phyloP scores from a whole-genome alignment of 129 eudicot genomes.

The Ambrosia artemisiifolia region DNA sequence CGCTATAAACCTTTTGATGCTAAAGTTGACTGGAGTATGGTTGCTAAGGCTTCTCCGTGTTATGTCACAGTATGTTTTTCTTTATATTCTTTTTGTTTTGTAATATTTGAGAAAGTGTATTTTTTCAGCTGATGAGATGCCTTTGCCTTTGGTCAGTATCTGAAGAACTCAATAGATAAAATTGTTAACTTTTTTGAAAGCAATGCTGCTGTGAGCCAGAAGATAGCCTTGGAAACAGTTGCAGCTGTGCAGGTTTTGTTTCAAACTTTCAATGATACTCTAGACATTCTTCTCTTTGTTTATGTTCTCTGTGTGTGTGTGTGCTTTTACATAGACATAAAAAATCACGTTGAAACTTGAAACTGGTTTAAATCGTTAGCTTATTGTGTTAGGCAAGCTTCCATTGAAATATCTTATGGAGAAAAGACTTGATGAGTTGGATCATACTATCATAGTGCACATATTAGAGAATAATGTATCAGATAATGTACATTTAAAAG shows the following conservation, averaged over 20 bases:
- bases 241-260: conserved; percentile 93
- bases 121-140: conserved; percentile 19
- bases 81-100: conserved; percentile 3
- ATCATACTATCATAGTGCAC: background rate
- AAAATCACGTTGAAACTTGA: conserved; percentile 3
- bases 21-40: conserved; percentile 92
- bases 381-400: conserved; percentile 2
- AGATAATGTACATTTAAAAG: background rate
- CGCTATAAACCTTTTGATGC: conserved; percentile 84
- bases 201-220: conserved; percentile 80
- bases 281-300: background rate
- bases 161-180: conserved; percentile 80
- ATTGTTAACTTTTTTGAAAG: conserved; percentile 78
- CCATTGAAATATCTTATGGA: background rate
- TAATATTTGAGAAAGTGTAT: background rate
- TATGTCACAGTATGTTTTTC: conserved; percentile 65
- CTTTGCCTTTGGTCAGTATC: conserved; percentile 53
- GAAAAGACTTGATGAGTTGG: conserved; percentile 1
- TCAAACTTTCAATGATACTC: background rate
- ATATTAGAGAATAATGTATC: too few species aligned
- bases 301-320: background rate
- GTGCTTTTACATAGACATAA: background rate
- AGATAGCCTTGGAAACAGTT: conserved; percentile 95
- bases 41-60: conserved; percentile 98
- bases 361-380: background rate